Conservation (phyloP, 2,329 filamentous ascomycete species). For the Calonectria pteridis region DNA sequence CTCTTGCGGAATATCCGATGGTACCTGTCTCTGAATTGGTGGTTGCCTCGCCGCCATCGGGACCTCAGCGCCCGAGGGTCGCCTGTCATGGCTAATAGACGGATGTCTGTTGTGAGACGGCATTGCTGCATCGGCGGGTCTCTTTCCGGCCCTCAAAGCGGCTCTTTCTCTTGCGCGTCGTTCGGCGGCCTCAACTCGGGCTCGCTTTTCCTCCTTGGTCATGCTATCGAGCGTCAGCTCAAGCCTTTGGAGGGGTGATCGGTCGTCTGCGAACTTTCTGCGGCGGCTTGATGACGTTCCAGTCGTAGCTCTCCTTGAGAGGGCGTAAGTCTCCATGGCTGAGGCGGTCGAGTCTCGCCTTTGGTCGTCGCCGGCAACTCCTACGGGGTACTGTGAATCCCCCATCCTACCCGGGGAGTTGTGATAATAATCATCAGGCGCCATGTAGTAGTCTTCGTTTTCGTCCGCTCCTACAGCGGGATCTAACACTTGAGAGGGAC, state of each 20-base stretch:
- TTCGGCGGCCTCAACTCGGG: slow-evolving; percentile 86
- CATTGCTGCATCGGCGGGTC: slow-evolving; percentile 34
- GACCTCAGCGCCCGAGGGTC: slow-evolving; percentile 28
- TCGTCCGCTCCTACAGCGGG: slow-evolving; percentile 19
- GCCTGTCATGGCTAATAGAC: slow-evolving; percentile 34
- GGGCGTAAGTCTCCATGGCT: slow-evolving; percentile 39
- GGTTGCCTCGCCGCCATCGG: slow-evolving; percentile 31
- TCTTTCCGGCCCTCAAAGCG: slow-evolving; percentile 52
- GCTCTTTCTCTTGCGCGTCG: slow-evolving; percentile 74
- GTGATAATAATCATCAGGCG: slow-evolving; percentile 42
- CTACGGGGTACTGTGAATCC: slow-evolving; percentile 33
- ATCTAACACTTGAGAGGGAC: slow-evolving; percentile 24
- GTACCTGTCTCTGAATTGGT: slow-evolving; percentile 30
- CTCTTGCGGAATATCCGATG: slow-evolving; percentile 29
- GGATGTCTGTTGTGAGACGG: slow-evolving; percentile 42
- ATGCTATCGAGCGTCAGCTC: slow-evolving; percentile 92
- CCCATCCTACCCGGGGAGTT: slow-evolving; percentile 35
- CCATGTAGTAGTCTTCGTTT: slow-evolving; percentile 43
- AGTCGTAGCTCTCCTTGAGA: slow-evolving; percentile 54
- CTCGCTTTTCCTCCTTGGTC: slow-evolving; percentile 95
- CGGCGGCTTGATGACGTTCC: slow-evolving; percentile 58
- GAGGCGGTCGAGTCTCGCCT: slow-evolving; percentile 40
- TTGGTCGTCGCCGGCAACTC: slow-evolving; percentile 36
- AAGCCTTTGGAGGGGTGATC: slow-evolving; percentile 92
- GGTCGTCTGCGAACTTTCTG: slow-evolving; percentile 79